Base-by-base conservation (phyloP, 805 yeast species). In the Starmerella vaccinii region DNA sequence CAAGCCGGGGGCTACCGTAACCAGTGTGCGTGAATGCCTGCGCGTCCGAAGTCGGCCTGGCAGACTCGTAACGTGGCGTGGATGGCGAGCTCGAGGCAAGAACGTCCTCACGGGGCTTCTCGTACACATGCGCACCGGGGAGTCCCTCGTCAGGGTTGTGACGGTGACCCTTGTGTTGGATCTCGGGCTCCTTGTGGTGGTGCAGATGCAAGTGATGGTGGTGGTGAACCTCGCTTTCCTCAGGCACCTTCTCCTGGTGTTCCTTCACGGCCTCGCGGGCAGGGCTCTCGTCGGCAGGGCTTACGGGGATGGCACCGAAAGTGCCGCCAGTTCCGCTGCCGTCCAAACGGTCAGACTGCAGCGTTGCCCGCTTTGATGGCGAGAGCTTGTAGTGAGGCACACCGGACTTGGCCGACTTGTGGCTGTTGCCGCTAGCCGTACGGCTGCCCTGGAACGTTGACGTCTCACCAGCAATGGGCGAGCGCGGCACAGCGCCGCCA, bases 241-340 rank as follows among this genome's bases (percentile, higher is more conserved):
- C 49, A 32, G 34, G 46, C 3, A 35, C 46, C 22, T 35, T 53
- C 35, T 45, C 41, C 30, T 47, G 35, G 19, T 29, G 23, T 7
- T 45, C 26, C 24, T 37, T 16, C n/a, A 42, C 29, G 22, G 37
- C 24, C 48, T 32, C 27, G 34, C 26, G 35, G 29, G 51, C 51
- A 5, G 34, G 26, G 16, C 15, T 6, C 39, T 47, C 54, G 13
- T 48, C 54, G 6, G 21, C 16, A 10, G 23, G n/a, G 13, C 30
- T 39, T 10, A 54, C 52, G 2, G 58, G 53, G 6, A 51, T 37
- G 12, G 44, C 56, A n/a, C 57, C 56, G 33, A 54, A 48, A 3
- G 51, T 16, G 18, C 50, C 53, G 10, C 53, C 54, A 18, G 38
- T 33, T 16, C 48, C 50, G 10, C 49, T 49, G 4, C 56, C 56